Evolutionary conservation across 2,329 filamentous ascomycete genomes (phyloP).

Genomic region (Ophiostoma tasmaniense): DNA sequence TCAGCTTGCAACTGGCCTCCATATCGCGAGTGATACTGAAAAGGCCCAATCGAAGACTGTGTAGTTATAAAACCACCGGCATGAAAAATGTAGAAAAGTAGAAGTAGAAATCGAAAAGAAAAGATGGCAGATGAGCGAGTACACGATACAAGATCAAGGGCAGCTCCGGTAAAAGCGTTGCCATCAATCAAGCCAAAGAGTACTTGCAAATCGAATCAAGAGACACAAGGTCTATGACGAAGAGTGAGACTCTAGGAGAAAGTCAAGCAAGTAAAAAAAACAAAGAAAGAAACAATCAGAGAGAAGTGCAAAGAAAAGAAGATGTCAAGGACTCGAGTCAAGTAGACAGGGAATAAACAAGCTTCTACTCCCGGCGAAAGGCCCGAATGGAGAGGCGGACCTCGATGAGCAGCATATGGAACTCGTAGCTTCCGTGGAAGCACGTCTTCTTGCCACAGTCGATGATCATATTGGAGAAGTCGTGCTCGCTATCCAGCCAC

Average conservation of each 20-base stretch:
- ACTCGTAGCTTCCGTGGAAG: not conserved
- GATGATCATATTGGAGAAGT: not conserved
- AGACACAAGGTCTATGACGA: not conserved
- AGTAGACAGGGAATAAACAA: not conserved
- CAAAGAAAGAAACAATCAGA: not conserved
- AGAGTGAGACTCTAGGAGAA: not conserved
- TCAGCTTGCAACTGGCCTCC: not conserved
- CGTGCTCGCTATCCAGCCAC: not conserved
- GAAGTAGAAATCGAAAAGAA: too few species aligned
- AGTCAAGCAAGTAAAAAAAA: not conserved
- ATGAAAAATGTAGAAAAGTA: not conserved
- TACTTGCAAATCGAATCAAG: not conserved
- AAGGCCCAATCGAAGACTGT: not conserved
- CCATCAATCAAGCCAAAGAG: not conserved
- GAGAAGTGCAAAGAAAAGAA: not conserved
- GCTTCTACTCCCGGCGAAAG: slow-evolving; percentile 1
- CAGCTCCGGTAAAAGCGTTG: not conserved
- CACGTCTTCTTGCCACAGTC: not conserved
- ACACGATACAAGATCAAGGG: not conserved
- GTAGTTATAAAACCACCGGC: not conserved
- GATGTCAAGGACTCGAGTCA: not conserved
- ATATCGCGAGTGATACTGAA: not conserved
- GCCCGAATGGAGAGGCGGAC: not conserved
- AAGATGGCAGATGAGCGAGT: not conserved
- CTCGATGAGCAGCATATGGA: not conserved